Base-by-base conservation (phyloP, 208 protist species). In the Polymyxa betae region DNA sequence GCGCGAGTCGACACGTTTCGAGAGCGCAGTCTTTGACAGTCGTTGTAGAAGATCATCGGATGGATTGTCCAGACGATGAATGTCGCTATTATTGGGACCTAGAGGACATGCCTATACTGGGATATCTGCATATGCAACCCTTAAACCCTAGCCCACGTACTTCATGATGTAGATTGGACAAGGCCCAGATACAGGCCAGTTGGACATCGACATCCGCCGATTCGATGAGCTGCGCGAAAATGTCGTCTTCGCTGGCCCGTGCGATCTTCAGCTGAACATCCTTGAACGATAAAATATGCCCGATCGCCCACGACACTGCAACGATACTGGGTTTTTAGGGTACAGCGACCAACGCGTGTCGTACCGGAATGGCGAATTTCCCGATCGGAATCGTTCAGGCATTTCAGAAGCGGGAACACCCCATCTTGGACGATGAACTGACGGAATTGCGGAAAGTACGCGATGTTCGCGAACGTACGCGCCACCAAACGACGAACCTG, bases 191-290 rank as follows among this genome's bases (percentile, higher is more conserved):
- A 43, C 72, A 82, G 12, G 72, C 72, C 72, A 82, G 5, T 43
- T 82, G 72, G 12, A 82, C 72, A 43, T 82, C 72, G n/a, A 82
- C 72, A n/a, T 82, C 72, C 12, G 72, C 72, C 12, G 72, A 82
- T 82, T 82, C 72, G 72, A 82, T 35, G 5, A 82, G n/a, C 72
- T 82, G 72, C 5, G 72, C 72, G 72, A 38, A 82, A 20, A 82
- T 82, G 72, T 82, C 72, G 35, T 82, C 72, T 12, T 82, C 72
- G n/a, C 72, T 82, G 72, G 72, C 72, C n/a, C 72, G n/a, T 20
- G 72, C 72, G n/a, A 82, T 82, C 72, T 82, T 82, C 72, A 82
- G n/a, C n/a, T 82, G 72, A 35, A 82, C 72, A 20, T 82, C 72
- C n/a, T 82, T 82, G 5, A 35, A 82, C 5, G 72, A 82, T 16